Evolutionary conservation across 2,329 filamentous ascomycete genomes (phyloP), one percentile per base, ranked within the genome.

Genomic region (Scorias spongiosa): DNA sequence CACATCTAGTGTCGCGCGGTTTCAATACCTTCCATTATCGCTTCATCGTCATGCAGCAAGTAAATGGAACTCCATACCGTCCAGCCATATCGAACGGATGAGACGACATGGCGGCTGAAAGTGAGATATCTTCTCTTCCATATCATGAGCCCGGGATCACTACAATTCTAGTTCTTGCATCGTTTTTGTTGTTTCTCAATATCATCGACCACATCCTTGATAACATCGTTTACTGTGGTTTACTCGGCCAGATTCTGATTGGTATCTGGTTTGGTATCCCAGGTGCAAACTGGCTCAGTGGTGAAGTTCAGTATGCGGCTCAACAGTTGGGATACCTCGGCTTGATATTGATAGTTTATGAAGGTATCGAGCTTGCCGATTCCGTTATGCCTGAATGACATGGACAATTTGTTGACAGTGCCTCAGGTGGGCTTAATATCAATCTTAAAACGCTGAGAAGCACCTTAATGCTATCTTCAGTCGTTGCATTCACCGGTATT

Each of bases 281-380:
- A 0, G 80, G 79, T 1, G 72, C 67, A 2, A 68, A 74, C 56
- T 78, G 73, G 71, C 68, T 88, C 0, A 64, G 66, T 0, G 15
- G 45, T 0, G 63, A 69, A 3, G 60, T 67, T 1, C 70, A 87
- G 59, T 54, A 69, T 14, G 66, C 68, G 0, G 66, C 83, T 26
- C 70, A 80, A 17, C 71, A 81, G 46, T 58, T 87, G 1, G 83
- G 83, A 0, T 88, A 87, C 54, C 60, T 87, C 0, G 82, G 83
- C 0, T 58, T 87, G n/a, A 70, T 87, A 6, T 62, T 84, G 20
- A 62, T 87, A 1, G 80, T 87, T 0, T 86, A 76, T 56, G 78
- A 86, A 66, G 80, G 77, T 71, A 44, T 44, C 46, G 20, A 26
- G 3, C 20, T 45, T 15, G 53, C 7, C 57, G 54, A 1, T 57